These are phyloP conservation scores for Hyphopichia homilentoma DNA, from an alignment of 805 yeast genomes.

Conservation along the genomic window DNA sequence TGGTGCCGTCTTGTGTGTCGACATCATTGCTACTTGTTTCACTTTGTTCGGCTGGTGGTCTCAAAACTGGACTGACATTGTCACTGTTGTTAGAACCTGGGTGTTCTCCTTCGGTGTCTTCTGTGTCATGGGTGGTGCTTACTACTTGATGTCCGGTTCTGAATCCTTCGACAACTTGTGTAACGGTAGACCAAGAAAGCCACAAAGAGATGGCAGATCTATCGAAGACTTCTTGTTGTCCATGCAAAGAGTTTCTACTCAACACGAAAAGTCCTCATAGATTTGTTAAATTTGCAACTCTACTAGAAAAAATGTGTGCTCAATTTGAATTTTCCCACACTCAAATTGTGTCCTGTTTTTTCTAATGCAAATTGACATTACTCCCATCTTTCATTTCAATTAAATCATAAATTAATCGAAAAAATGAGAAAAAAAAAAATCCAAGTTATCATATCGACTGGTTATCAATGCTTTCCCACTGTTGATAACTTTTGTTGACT, in stretches of 20 bases:
- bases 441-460: too few species aligned
- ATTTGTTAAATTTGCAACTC: constrained; percentile 4
- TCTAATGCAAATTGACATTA: not conserved
- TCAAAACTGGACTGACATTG: constrained; percentile 95
- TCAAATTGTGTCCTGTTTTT: not conserved
- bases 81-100: constrained; percentile 92
- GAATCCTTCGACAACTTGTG: constrained; percentile 76
- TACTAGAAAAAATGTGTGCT: constrained; percentile 1
- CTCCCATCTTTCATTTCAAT: too few species aligned
- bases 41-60: constrained; percentile 97
- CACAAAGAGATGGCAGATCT: constrained; percentile 57
- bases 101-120: constrained; percentile 94
- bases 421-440: too few species aligned
- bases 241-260: constrained; percentile 87
- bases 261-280: constrained; percentile 77
- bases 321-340: constrained; percentile 3
- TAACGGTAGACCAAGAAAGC: constrained; percentile 71
- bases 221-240: constrained; percentile 81
- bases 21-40: constrained; percentile 89
- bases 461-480: too few species aligned
- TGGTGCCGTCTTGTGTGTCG: constrained; percentile 90
- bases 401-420: too few species aligned
- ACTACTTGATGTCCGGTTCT: constrained; percentile 86
- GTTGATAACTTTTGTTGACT: too few species aligned
- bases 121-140: constrained; percentile 95